Conservation (phyloP, 2,329 filamentous ascomycete species). For the Penicillium sp. region DNA sequence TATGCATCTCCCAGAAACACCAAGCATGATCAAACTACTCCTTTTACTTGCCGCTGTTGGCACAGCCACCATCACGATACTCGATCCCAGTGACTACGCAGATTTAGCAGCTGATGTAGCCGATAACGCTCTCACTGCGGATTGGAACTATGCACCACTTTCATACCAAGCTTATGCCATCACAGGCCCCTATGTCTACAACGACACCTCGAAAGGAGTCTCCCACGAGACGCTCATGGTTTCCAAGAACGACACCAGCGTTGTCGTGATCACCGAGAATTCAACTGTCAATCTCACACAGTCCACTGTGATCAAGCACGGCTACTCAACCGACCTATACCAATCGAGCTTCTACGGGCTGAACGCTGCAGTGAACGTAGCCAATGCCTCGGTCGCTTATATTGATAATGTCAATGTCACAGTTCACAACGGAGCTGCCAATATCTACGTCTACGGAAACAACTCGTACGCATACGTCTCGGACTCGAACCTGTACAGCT, state of each 20-base stretch:
- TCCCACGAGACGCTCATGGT: constrained; percentile 6
- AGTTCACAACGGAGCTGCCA: constrained; percentile 9
- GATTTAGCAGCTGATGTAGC: constrained; percentile 2
- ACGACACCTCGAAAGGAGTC: neutral
- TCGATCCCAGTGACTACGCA: constrained; percentile 8
- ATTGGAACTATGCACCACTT: constrained; percentile 2
- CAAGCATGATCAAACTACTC: neutral
- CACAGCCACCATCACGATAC: neutral
- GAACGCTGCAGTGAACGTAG: constrained; percentile 9
- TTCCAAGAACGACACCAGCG: constrained; percentile 7
- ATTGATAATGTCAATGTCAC: constrained; percentile 3
- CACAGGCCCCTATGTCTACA: constrained; percentile 2
- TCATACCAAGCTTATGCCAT: constrained; percentile 4
- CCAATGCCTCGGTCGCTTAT: constrained; percentile 3
- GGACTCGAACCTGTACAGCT: neutral
- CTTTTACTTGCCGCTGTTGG: neutral
- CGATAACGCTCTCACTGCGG: constrained; percentile 3
- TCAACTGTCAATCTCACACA: constrained; percentile 1
- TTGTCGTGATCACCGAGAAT: constrained; percentile 6
- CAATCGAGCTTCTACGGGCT: constrained; percentile 11
- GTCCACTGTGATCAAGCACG: constrained; percentile 7
- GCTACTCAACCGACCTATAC: constrained; percentile 5
- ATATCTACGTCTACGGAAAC: constrained; percentile 7
- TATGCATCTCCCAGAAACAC: neutral
- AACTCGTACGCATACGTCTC: constrained; percentile 3